Evolutionary conservation across 345 rosid species (phyloP).

Genomic region (Abelmoschus esculentus): DNA sequence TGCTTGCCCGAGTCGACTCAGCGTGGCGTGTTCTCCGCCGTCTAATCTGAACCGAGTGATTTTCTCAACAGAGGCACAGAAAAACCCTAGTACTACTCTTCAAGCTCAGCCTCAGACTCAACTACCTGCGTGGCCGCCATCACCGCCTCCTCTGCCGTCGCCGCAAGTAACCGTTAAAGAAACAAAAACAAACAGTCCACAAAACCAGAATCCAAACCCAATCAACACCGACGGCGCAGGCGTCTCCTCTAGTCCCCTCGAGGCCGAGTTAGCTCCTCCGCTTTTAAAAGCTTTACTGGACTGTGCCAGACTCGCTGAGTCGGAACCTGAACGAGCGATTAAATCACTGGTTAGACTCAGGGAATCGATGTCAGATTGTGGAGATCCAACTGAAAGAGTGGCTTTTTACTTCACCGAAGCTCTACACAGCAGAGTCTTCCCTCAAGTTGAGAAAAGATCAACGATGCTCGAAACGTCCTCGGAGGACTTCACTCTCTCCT

Average conservation of each 20-base stretch:
- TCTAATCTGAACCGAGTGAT: constrained; percentile 65
- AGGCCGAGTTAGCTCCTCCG: constrained; percentile 42
- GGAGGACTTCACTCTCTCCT: constrained; percentile 55
- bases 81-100: constrained; percentile 16
- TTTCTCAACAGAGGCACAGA: constrained; percentile 28
- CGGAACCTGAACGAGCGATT: constrained; percentile 45
- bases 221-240: constrained; percentile 17
- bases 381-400: constrained; percentile 69
- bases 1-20: constrained; percentile 48
- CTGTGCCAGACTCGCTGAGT: constrained; percentile 52
- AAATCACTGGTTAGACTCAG: constrained; percentile 41
- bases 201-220: not conserved
- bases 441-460: constrained; percentile 19
- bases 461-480: constrained; percentile 24
- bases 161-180: constrained; percentile 27
- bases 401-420: constrained; percentile 74
- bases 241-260: constrained; percentile 22
- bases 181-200: constrained; percentile 16
- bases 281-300: constrained; percentile 48
- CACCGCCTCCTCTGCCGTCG: constrained; percentile 32
- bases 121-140: constrained; percentile 33
- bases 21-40: constrained; percentile 39
- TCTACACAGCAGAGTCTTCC: constrained; percentile 33
- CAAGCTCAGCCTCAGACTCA: constrained; percentile 15
- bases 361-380: constrained; percentile 50